Evolutionary conservation across 2,329 filamentous ascomycete species (phyloP).

Genomic region (Albophoma yamanashiensis): DNA sequence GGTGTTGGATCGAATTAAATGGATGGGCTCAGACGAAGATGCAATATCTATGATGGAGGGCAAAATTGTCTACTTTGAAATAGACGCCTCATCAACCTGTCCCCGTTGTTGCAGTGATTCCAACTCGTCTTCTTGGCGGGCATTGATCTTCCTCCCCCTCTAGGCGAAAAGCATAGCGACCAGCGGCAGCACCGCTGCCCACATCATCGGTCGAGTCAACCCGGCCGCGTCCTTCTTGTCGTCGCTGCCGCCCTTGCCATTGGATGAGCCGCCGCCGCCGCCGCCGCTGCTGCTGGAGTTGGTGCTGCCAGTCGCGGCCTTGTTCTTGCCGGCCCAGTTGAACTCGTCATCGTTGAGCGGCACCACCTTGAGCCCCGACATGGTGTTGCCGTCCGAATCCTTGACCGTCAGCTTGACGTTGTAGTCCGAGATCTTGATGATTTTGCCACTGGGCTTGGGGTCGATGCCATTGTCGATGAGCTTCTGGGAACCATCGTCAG

Average conservation of each 20-base stretch:
- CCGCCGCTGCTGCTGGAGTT: conserved; percentile 5
- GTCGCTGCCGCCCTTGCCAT: conserved; percentile 1
- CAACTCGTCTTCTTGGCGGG: not conserved
- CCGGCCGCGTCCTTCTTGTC: conserved; percentile 17
- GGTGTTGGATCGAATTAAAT: not conserved
- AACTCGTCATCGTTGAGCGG: conserved; percentile 30
- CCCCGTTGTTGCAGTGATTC: not conserved
- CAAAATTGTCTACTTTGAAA: conserved; percentile 6
- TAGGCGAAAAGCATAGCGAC: conserved; percentile 23
- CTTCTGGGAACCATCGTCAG: conserved; percentile 49
- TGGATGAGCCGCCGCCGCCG: conserved; percentile 1
- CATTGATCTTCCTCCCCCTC: not conserved
- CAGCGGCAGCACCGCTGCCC: conserved; percentile 21
- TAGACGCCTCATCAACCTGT: conserved; percentile 2
- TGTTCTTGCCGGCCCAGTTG: conserved; percentile 36
- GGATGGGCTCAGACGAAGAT: not conserved
- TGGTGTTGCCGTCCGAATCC: conserved; percentile 26
- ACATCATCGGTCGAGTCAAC: conserved; percentile 18
- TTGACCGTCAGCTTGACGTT: conserved; percentile 37
- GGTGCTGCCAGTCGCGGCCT: conserved; percentile 19
- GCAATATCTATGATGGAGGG: not conserved
- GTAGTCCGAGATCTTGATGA: conserved; percentile 58
- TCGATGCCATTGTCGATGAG: conserved; percentile 69
- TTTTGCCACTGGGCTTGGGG: conserved; percentile 51
- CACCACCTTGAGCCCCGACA: conserved; percentile 37